Conservation (phyloP, 352 stramenopile species). For the Phytophthora aleatoria region DNA sequence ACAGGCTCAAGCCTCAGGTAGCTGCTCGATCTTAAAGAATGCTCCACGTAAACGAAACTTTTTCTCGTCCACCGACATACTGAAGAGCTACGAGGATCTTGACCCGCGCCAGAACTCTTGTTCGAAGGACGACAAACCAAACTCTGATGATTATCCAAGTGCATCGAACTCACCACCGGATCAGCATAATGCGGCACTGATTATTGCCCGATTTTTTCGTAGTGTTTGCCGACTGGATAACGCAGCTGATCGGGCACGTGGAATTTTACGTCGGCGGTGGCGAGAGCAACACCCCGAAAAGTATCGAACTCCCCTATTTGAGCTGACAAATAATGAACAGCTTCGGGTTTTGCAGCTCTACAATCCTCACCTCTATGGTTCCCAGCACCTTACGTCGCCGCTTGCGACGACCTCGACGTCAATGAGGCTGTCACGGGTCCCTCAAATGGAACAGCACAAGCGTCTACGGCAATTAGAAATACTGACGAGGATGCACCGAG, state of each 20-base stretch:
- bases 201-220: slow-evolving; percentile 66
- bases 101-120: neutral
- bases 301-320: slow-evolving; percentile 23
- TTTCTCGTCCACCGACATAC: neutral
- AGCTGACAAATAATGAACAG: slow-evolving; percentile 50
- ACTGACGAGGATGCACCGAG: slow-evolving; percentile 29
- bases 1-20: neutral
- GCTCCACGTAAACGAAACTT: slow-evolving; percentile 2
- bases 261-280: slow-evolving; percentile 39
- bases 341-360: slow-evolving; percentile 63
- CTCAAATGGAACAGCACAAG: slow-evolving; percentile 32
- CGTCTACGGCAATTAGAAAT: slow-evolving; percentile 25
- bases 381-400: slow-evolving; percentile 17
- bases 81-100: slow-evolving; percentile 1
- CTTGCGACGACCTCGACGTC: slow-evolving; percentile 18
- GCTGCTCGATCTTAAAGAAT: neutral
- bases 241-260: slow-evolving; percentile 24
- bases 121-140: slow-evolving; percentile 4
- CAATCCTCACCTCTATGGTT: slow-evolving; percentile 60
- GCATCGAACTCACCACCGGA: neutral
- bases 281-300: slow-evolving; percentile 32
- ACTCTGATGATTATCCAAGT: neutral
- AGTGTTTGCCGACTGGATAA: slow-evolving; percentile 38
- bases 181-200: slow-evolving; percentile 49
- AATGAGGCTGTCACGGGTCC: slow-evolving; percentile 20